A percentile compares a stretch with the other conserved stretches of the same genome.
These are phyloP conservation scores for Eleusine coracana DNA, from an alignment of 176 grass and related monocot species.

Conservation along the genomic window DNA sequence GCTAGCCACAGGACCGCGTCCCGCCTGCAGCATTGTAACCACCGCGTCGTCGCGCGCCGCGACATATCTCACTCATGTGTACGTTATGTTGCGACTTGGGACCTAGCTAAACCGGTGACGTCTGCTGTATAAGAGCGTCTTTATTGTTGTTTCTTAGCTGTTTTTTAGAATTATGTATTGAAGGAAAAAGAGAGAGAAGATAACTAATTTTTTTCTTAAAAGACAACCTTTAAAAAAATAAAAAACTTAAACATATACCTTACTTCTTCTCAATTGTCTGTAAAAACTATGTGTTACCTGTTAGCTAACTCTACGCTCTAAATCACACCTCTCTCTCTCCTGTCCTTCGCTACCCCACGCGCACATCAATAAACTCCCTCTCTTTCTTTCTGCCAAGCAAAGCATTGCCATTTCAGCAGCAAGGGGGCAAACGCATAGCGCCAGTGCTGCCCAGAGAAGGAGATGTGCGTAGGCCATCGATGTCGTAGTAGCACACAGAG, in stretches of 20 bases:
- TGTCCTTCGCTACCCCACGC: neutral
- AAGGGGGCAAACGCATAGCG: no score
- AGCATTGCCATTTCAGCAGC: neutral
- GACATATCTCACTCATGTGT: neutral
- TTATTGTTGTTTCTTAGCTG: no score
- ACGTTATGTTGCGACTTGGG: neutral
- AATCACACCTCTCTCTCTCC: neutral
- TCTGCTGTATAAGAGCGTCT: neutral
- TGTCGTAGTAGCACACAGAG: neutral
- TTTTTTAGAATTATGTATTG: no score
- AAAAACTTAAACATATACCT: no score
- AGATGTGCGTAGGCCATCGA: slow-evolving; percentile 1
- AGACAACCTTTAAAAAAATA: no score
- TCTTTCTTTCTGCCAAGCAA: neutral
- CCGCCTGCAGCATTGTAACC: slow-evolving; percentile 42
- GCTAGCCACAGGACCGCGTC: neutral
- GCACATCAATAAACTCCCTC: neutral
- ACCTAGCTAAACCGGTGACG: neutral
- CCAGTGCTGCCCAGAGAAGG: neutral
- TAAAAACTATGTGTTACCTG: no score
- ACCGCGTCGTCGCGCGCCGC: neutral
- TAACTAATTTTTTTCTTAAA: no score
- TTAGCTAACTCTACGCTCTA: no score
- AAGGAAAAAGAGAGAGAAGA: no score
- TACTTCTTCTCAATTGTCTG: no score